A percentile compares a stretch with the other conserved stretches of the same genome.
Conservation (phyloP, 164 flowering plant species). For the Pachysandra terminalis region DNA sequence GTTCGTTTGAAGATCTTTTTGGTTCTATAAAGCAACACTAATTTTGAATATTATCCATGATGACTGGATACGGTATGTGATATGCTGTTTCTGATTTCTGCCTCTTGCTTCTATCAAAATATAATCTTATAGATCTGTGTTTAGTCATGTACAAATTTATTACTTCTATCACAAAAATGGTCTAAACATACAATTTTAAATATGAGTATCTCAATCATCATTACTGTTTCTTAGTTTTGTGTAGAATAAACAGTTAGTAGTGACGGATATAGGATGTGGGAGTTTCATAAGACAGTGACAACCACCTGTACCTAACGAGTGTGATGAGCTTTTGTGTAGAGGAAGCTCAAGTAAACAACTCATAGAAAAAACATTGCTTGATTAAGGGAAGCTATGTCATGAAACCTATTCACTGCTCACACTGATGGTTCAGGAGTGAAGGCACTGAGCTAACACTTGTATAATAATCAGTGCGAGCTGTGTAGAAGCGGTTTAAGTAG, state of each 20-base stretch:
- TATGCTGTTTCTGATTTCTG: not conserved
- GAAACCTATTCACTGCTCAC: too few species aligned
- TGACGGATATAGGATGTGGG: not conserved
- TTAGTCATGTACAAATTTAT: too few species aligned
- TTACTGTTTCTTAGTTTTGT: not conserved
- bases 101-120: too few species aligned
- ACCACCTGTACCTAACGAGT: too few species aligned
- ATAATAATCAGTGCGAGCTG: not conserved
- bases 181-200: not conserved
- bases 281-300: too few species aligned
- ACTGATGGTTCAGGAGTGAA: not conserved
- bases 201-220: not conserved
- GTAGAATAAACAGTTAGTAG: not conserved
- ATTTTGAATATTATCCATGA: constrained; percentile 3
- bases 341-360: too few species aligned
- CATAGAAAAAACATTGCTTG: too few species aligned
- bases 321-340: too few species aligned
- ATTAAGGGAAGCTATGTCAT: too few species aligned
- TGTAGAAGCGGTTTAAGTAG: too few species aligned
- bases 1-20: constrained; percentile 62
- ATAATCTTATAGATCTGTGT: too few species aligned
- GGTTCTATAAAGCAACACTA: constrained; percentile 57
- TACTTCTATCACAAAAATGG: too few species aligned
- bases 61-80: constrained; percentile 1
- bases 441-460: not conserved